A percentile compares a stretch with the other conserved stretches of the same genome.
Conservation (phyloP, 257 asterid species). For the Capsicum pubescens region DNA sequence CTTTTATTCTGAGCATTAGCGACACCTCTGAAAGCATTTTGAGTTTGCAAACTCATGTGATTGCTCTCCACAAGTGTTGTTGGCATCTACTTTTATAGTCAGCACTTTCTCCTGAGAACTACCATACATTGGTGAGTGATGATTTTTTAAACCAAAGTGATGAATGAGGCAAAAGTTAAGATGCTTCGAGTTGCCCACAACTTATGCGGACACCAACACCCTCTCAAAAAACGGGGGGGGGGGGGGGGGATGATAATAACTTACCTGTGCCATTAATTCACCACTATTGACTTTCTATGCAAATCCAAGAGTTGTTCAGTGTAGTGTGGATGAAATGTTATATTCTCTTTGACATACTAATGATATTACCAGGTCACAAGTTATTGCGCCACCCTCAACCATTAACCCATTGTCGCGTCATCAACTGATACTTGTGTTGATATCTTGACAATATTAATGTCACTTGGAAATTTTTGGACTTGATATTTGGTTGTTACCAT, state of each 20-base stretch:
- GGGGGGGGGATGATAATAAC: neutral
- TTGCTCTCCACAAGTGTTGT: neutral
- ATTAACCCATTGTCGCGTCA: neutral
- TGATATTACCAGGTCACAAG: neutral
- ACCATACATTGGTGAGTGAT: neutral
- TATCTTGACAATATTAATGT: neutral
- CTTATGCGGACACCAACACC: neutral
- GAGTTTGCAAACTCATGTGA: neutral
- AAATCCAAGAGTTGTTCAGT: neutral
- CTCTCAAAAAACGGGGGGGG: neutral
- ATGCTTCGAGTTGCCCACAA: neutral
- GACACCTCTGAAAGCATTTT: neutral
- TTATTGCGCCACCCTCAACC: neutral
- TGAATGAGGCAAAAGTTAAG: constrained; percentile 16
- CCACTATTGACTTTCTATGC: neutral
- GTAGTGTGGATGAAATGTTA: constrained; percentile 9
- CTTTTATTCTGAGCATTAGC: neutral
- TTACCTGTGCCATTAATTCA: neutral
- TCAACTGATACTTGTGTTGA: neutral
- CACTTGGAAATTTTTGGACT: neutral
- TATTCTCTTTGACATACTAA: neutral
- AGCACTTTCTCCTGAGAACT: neutral
- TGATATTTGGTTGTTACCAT: constrained; percentile 7
- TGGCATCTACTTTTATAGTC: neutral
- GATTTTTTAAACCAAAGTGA: neutral